Evolutionary conservation across 208 protist species (phyloP).

Genomic region (Trichomonas gallinae): DNA sequence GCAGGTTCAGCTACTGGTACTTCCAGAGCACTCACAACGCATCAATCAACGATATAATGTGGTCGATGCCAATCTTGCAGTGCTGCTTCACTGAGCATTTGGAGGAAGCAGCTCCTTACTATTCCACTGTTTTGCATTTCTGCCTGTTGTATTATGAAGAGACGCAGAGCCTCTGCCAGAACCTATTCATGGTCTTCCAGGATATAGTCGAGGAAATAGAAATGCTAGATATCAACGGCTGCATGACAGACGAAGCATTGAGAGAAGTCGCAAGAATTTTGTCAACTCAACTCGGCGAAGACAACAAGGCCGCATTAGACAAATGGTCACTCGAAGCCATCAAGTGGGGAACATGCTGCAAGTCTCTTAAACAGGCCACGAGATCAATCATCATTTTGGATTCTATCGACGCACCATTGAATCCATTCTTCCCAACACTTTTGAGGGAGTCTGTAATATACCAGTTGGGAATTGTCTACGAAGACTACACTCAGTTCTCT

Average conservation of each 20-base stretch:
- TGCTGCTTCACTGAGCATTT: neutral
- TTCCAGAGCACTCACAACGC: neutral
- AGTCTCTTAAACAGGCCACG: neutral
- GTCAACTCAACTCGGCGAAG: neutral
- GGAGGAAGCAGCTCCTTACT: neutral
- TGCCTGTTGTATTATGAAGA: neutral
- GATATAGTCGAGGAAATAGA: neutral
- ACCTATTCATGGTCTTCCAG: neutral
- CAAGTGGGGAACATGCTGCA: neutral
- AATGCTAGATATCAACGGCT: neutral
- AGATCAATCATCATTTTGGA: neutral
- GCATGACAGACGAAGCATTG: neutral
- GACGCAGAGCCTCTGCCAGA: neutral
- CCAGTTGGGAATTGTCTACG: neutral
- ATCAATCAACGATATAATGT: neutral
- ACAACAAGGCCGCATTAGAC: neutral
- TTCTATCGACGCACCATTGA: neutral
- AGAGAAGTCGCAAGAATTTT: neutral
- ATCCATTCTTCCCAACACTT: neutral
- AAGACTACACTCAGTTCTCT: neutral
- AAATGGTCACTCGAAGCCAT: conserved; percentile 5
- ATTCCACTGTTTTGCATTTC: neutral
- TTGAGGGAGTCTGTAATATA: neutral
- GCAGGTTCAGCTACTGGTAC: neutral
- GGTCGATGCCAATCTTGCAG: neutral